These are phyloP conservation scores for Colletotrichum musicola DNA, from an alignment of 2,329 filamentous ascomycete species.

Conservation along the genomic window DNA sequence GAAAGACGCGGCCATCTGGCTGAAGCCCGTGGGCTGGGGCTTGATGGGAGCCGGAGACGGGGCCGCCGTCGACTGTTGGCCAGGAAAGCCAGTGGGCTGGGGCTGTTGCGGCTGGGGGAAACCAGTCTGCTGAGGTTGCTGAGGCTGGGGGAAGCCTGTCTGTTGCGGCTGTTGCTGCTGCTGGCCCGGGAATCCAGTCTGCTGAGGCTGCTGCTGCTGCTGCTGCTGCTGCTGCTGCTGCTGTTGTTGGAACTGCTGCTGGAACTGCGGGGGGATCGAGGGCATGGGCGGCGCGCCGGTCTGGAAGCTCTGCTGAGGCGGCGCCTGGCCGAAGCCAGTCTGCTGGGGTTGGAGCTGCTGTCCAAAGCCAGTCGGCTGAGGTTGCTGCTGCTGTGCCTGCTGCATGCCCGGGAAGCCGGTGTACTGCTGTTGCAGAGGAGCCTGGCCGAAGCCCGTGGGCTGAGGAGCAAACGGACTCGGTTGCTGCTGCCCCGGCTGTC, in stretches of 20 bases:
- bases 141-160: slow-evolving; percentile 59
- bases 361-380: slow-evolving; percentile 59
- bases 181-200: slow-evolving; percentile 61
- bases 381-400: slow-evolving; percentile 65
- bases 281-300: slow-evolving; percentile 71
- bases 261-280: slow-evolving; percentile 70
- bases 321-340: slow-evolving; percentile 73
- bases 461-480: slow-evolving; percentile 69
- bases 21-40: slow-evolving; percentile 75
- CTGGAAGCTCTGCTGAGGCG: slow-evolving; percentile 72
- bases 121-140: slow-evolving; percentile 55
- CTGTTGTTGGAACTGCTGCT: slow-evolving; percentile 70
- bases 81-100: slow-evolving; percentile 59
- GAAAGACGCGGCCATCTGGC: slow-evolving; percentile 76
- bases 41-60: slow-evolving; percentile 70
- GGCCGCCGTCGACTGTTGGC: slow-evolving; percentile 63
- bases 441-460: slow-evolving; percentile 70
- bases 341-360: slow-evolving; percentile 72
- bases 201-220: slow-evolving; percentile 54
- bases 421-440: slow-evolving; percentile 68
- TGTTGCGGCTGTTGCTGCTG: slow-evolving; percentile 59
- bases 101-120: slow-evolving; percentile 58
- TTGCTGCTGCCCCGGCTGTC: slow-evolving; percentile 63
- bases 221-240: slow-evolving; percentile 63
- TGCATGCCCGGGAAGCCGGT: slow-evolving; percentile 72